Conservation (phyloP, 1,139 yeast species). For the Taphrina populina region DNA sequence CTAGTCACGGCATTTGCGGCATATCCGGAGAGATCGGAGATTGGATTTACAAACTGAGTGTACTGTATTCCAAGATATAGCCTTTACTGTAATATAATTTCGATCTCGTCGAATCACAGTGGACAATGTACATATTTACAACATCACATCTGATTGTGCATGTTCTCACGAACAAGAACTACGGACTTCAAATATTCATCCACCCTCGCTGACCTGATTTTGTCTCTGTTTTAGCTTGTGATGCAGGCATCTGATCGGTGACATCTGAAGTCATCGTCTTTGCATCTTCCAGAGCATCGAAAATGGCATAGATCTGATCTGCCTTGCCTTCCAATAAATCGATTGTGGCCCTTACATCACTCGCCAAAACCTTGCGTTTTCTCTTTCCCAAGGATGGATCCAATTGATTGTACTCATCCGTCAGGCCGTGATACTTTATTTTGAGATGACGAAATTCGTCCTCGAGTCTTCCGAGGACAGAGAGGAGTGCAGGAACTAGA, state of each 20-base stretch:
- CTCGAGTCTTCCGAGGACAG: slow-evolving; percentile 41
- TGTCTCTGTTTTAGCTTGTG: background rate
- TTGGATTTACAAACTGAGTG: slow-evolving; percentile 13
- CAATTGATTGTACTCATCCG: slow-evolving; percentile 41
- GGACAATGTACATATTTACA: no score
- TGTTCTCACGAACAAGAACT: no score
- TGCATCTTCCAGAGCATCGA: slow-evolving; percentile 42
- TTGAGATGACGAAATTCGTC: slow-evolving; percentile 41
- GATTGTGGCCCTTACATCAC: slow-evolving; percentile 39
- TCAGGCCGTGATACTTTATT: slow-evolving; percentile 39
- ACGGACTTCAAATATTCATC: no score
- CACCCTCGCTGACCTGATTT: no score
- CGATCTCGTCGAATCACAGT: no score
- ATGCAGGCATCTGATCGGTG: background rate
- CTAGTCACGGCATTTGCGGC: slow-evolving; percentile 20
- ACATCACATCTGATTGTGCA: no score
- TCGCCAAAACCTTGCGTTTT: slow-evolving; percentile 42
- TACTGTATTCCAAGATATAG: slow-evolving; percentile 7
- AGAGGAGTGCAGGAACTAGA: slow-evolving; percentile 42
- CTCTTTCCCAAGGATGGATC: slow-evolving; percentile 42
- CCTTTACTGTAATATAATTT: no score
- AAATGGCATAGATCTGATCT: slow-evolving; percentile 45
- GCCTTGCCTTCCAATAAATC: slow-evolving; percentile 44
- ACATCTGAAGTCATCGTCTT: background rate
- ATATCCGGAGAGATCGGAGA: slow-evolving; percentile 13